Evolutionary conservation across 441 rosid genomes (phyloP).

Genomic region (Cnidoscolus chayamansa): DNA sequence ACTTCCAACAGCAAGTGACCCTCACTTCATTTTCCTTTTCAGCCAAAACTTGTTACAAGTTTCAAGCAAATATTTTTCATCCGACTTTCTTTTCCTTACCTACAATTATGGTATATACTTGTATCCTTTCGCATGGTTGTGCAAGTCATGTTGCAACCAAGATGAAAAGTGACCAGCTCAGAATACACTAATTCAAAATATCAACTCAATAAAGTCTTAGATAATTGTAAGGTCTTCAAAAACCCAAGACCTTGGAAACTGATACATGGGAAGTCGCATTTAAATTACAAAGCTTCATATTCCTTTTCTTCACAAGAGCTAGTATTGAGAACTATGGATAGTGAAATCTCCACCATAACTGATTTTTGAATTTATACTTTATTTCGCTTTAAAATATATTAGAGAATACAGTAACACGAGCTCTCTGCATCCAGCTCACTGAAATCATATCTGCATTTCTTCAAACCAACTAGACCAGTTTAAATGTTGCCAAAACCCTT

Average conservation of each 20-base stretch:
- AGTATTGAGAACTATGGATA: not conserved
- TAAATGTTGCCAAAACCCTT: not conserved
- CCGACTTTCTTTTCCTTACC: not conserved
- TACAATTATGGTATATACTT: not conserved
- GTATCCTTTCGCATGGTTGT: not conserved
- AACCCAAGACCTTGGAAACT: not conserved
- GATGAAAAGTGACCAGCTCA: not conserved
- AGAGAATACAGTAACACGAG: not conserved
- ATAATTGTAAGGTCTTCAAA: not conserved
- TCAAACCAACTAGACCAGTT: not conserved
- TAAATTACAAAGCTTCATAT: not conserved
- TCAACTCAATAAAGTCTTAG: not conserved
- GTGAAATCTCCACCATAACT: not conserved
- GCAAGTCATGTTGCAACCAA: not conserved
- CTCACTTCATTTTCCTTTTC: not conserved
- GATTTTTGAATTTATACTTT: not conserved
- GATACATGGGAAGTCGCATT: not conserved
- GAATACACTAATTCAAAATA: slow-evolving; percentile 6
- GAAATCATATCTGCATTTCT: not conserved
- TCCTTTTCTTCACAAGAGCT: slow-evolving; percentile 8
- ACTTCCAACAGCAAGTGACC: not conserved
- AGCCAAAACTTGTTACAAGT: not conserved
- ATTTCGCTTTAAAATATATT: not conserved
- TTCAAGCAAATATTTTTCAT: not conserved
- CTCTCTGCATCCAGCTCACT: not conserved